phyloP scores from a whole-genome alignment of 163 green algal genomes.

The Scenedesmus sp. region DNA sequence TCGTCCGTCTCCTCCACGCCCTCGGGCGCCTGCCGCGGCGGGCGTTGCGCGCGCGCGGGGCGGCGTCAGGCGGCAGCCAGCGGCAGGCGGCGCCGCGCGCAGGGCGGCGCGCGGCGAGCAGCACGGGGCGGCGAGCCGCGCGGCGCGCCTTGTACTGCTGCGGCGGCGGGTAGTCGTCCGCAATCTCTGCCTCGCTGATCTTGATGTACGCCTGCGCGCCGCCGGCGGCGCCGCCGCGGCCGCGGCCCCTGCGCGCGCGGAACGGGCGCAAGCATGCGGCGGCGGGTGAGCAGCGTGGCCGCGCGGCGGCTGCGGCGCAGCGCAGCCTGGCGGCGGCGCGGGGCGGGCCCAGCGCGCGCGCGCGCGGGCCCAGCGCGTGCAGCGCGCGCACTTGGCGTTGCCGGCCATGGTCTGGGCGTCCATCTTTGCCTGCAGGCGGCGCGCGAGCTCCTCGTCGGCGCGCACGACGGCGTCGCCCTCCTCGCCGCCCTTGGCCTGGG shows the following conservation, averaged over 20 bases:
- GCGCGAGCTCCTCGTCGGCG: slow-evolving; percentile 81
- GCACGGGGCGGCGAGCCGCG: too few species aligned
- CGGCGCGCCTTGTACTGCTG: slow-evolving; percentile 74
- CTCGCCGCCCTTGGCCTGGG: slow-evolving; percentile 8
- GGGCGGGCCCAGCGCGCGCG: not conserved
- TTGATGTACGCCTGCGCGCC: slow-evolving; percentile 79
- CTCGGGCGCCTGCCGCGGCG: slow-evolving; percentile 16
- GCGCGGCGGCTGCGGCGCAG: not conserved
- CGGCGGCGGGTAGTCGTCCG: slow-evolving; percentile 93
- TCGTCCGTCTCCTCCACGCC: slow-evolving; percentile 88
- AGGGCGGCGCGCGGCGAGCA: too few species aligned
- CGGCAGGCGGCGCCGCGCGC: too few species aligned
- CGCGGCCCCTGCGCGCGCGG: not conserved
- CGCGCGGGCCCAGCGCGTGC: not conserved
- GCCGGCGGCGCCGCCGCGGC: slow-evolving; percentile 2
- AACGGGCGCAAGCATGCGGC: not conserved
- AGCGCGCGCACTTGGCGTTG: slow-evolving; percentile 13
- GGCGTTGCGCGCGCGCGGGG: not conserved
- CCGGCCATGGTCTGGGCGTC: slow-evolving; percentile 57
- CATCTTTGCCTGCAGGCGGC: slow-evolving; percentile 84
- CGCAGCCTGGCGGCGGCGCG: not conserved
- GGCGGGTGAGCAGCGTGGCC: not conserved
- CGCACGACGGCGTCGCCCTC: slow-evolving; percentile 48
- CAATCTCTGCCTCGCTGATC: slow-evolving; percentile 91
- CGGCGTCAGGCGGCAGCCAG: too few species aligned